phyloP scores from a whole-genome alignment of 2,329 filamentous ascomycete genomes.

The Aspergillus hortae region DNA sequence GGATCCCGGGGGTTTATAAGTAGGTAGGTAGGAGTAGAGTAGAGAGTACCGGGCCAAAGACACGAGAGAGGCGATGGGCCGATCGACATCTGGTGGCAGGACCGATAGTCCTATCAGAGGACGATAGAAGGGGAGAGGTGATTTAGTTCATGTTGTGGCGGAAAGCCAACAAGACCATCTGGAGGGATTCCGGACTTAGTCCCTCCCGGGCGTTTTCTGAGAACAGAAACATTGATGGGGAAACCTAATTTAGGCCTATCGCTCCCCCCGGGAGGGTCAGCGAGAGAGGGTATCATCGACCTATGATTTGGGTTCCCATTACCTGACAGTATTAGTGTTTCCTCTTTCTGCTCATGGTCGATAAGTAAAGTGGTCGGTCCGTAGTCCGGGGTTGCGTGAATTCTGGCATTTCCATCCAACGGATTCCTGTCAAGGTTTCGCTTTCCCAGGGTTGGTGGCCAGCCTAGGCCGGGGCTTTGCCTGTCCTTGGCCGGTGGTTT shows the following conservation, averaged over 20 bases:
- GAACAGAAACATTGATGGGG: constrained; percentile 4
- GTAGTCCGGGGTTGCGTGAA: constrained; percentile 5
- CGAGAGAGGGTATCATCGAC: not conserved
- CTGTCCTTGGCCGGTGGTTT: not conserved
- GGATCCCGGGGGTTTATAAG: not conserved
- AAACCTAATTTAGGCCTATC: constrained; percentile 6
- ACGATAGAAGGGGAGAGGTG: not conserved
- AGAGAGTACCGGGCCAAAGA: not conserved
- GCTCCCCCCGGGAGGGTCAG: not conserved
- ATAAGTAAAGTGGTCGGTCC: not conserved
- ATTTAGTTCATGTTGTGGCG: constrained; percentile 2
- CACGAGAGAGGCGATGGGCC: not conserved
- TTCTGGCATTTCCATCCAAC: not conserved
- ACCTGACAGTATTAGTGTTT: constrained; percentile 3
- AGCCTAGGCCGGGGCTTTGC: not conserved
- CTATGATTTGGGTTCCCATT: constrained; percentile 3
- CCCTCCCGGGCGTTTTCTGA: not conserved
- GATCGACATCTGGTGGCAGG: not conserved
- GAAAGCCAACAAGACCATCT: not conserved
- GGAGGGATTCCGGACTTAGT: not conserved
- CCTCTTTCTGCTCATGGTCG: not conserved
- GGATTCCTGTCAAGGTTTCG: not conserved
- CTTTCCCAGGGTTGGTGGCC: not conserved
- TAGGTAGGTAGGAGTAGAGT: not conserved
- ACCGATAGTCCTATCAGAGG: not conserved